Base-by-base conservation (phyloP, 2,329 filamentous ascomycete species). In the Fusarium sambucinum region DNA sequence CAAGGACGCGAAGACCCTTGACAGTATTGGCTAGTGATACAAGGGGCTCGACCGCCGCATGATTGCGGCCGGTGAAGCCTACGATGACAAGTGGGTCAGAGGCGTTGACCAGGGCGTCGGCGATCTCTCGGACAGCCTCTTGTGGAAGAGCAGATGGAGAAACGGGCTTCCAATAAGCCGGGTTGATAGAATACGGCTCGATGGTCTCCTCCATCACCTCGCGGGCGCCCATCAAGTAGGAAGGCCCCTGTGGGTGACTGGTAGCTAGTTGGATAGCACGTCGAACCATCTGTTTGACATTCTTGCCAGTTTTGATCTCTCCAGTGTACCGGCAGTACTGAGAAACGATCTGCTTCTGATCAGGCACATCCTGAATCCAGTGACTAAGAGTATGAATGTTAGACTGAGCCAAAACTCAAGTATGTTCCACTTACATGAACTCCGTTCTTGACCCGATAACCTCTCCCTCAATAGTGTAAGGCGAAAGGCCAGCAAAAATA, bases 401-500 rank as follows among this genome's bases (percentile, higher is more conserved):
- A 60, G 54, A 12, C 2, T 27, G 1, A 5, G 4, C 12, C 6
- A 12, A 4, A 4, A 4, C 0, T 5, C 8, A 16, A 23, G 1
- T 3, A 1, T 7, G 4, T 2, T 14, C 3, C 1, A 33, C 40
- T 55, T 2, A 55, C 67, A 67, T 59, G 4, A 58, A 70, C 37
- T 70, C 68, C 7, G 54, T 70, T 1, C 68, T 45, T 0, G 52
- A 58, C 0, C 68, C 68, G 1, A 27, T 5, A 9, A 70, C 13
- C 17, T 70, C 68, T 3, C 68, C 68, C 70, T 82, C 79, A 30
- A 80, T 76, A 0, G 82, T 84, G 21, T 78, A 78, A 2, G 82
- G 82, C 1, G 77, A 79, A 1, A 82, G 70, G 0, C 82, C 82
- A 0, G 82, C 82, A 59, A 84, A 80, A 17, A 84, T 79, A 3